Evolutionary conservation across 148 eudicot genomes (phyloP).

Genomic region (Cornus florida): DNA sequence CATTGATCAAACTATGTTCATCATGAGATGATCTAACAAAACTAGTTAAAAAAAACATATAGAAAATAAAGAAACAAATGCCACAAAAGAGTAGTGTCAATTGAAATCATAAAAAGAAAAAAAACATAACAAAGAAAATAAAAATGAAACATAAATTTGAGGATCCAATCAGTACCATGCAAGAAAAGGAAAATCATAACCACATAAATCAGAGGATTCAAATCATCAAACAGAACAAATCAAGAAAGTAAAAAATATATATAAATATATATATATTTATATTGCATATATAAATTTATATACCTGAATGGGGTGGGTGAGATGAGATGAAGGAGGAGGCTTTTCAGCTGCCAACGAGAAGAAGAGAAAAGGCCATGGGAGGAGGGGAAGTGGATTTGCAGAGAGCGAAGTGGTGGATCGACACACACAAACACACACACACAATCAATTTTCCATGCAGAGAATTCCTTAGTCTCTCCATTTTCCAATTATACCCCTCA

Average conservation of each 20-base stretch:
- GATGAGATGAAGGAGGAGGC: background rate
- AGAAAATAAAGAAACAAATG: background rate
- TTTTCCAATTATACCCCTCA: slow-evolving; percentile 1
- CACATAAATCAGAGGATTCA: no score
- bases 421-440: background rate
- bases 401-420: background rate
- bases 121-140: no score
- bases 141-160: no score
- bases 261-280: background rate
- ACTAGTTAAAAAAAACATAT: background rate
- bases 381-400: background rate
- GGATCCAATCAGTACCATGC: no score
- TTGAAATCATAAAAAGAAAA: no score
- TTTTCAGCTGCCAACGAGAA: background rate
- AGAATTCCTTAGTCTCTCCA: background rate
- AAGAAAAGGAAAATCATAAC: no score
- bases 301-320: slow-evolving; percentile 3
- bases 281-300: background rate
- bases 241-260: no score
- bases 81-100: background rate
- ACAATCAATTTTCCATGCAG: background rate
- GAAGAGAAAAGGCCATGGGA: slow-evolving; percentile 9
- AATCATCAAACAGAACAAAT: no score
- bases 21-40: background rate
- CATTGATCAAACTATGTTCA: background rate